Evolutionary conservation across 805 yeast species (phyloP), one percentile per base, ranked within the genome.

Genomic region (Metschnikowia chrysomelidarum): DNA sequence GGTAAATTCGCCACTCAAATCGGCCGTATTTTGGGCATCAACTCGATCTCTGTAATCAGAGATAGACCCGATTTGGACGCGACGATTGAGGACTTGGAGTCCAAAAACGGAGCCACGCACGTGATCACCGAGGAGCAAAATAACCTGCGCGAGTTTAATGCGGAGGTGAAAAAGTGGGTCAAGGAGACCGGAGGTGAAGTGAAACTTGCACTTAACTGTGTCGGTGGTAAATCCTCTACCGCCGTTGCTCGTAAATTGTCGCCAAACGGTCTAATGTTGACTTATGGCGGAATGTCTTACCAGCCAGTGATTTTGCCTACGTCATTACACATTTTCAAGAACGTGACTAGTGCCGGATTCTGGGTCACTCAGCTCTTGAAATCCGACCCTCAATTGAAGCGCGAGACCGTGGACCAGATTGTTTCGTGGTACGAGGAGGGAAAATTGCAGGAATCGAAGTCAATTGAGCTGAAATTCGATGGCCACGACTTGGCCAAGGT

Each of bases 241-340:
- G 82, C 82, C 26, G 71, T 93, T 49, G 91, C 95, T 7, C 73
- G 96, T 48, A 91, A 88, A 57, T 71, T 93, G 37, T 79, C 78
- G 24, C 63, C 68, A 11, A 78, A 85, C 49, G 95, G 93, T 1
- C 73, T 80, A 30, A 66, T 93, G 69, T 76, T 88, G 49, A 87
- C 98, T 1, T 93, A 93, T 55, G 99, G 99, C 21, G 98, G 95
- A 24, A 93, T 93, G 98, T 87, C 97, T 3, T 80, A 82, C 70
- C 89, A 87, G 63, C 98, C 98, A 2, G 94, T 93, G 8, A 75
- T 77, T n/a, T 62, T 93, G 37, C 96, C 98, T 24, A 87, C 96
- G 1, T 78, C 95, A 0, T 65, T 86, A 41, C 86, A 86, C 55
- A 89, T 93, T 46, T 93, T 93, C 71, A 93, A 91, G 61, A 84